These are phyloP conservation scores for Oryza coarctata DNA, from an alignment of 176 grass and related monocot genomes.

Conservation along the genomic window DNA sequence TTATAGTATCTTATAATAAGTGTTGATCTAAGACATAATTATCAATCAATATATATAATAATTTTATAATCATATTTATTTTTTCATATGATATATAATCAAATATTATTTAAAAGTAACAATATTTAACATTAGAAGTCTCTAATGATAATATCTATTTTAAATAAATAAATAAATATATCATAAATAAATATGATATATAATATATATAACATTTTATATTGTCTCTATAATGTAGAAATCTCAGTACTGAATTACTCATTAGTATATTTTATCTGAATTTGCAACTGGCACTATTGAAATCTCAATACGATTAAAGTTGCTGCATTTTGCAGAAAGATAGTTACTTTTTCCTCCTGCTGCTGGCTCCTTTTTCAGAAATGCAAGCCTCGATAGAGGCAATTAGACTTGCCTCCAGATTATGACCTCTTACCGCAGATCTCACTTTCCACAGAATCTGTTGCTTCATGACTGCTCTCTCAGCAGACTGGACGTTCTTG, in stretches of 20 bases:
- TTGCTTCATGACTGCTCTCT: conserved; percentile 69
- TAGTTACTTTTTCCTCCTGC: conserved; percentile 48
- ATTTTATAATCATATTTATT: too few relatives aligned
- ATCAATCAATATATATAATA: too few relatives aligned
- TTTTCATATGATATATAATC: too few relatives aligned
- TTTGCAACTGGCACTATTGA: not conserved
- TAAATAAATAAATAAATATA: too few relatives aligned
- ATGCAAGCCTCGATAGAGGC: conserved; percentile 55
- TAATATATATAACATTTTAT: too few relatives aligned
- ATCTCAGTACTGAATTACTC: not conserved
- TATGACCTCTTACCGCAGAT: conserved; percentile 44
- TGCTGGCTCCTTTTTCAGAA: conserved; percentile 52
- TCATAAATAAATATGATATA: too few relatives aligned
- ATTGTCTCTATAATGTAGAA: too few relatives aligned
- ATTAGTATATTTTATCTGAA: not conserved
- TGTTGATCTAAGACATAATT: too few relatives aligned
- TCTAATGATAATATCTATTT: too few relatives aligned
- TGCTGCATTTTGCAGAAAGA: not conserved
- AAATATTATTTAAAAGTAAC: too few relatives aligned
- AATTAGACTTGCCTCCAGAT: conserved; percentile 48
- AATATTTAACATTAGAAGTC: too few relatives aligned
- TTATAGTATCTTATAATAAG: too few relatives aligned
- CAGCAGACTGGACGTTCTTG: conserved; percentile 60
- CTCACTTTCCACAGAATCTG: conserved; percentile 72
- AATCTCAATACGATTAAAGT: not conserved